Conservation (phyloP, 2,329 filamentous ascomycete species). For the Clarireedia homoeocarpa region DNA sequence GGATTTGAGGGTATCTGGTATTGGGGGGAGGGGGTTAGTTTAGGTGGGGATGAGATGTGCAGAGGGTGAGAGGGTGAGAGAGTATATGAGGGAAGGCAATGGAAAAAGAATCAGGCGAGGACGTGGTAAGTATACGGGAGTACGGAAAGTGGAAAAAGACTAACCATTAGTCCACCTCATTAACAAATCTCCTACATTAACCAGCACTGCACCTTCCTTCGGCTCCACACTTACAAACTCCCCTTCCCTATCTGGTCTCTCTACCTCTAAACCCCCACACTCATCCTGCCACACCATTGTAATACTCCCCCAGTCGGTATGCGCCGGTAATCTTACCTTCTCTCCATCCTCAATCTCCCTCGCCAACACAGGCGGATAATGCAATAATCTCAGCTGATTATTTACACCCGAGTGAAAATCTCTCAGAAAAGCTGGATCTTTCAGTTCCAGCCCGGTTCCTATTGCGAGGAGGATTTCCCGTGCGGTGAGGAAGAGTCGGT, state of each 20-base stretch:
- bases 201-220: constrained; percentile 35
- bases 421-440: constrained; percentile 38
- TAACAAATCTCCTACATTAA: constrained; percentile 43
- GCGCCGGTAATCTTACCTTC: constrained; percentile 40
- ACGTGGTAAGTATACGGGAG: neutral
- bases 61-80: neutral
- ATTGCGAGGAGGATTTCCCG: constrained; percentile 39
- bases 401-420: constrained; percentile 45
- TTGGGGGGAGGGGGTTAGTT: accelerated
- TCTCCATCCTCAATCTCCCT: constrained; percentile 34
- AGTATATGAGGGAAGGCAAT: too few species aligned
- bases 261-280: constrained; percentile 42
- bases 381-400: constrained; percentile 52
- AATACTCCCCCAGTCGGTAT: constrained; percentile 44
- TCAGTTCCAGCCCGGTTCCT: constrained; percentile 39
- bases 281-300: constrained; percentile 48
- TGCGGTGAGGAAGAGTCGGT: constrained; percentile 36
- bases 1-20: constrained; percentile 40
- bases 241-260: constrained; percentile 33
- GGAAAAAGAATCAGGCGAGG: too few species aligned
- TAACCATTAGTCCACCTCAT: constrained; percentile 43
- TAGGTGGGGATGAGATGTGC: neutral
- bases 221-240: constrained; percentile 35
- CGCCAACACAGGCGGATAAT: constrained; percentile 45
- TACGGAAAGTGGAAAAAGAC: constrained; percentile 2